Evolutionary conservation across 2,329 filamentous ascomycete species (phyloP).

Genomic region (Arthrobotrys conoides): DNA sequence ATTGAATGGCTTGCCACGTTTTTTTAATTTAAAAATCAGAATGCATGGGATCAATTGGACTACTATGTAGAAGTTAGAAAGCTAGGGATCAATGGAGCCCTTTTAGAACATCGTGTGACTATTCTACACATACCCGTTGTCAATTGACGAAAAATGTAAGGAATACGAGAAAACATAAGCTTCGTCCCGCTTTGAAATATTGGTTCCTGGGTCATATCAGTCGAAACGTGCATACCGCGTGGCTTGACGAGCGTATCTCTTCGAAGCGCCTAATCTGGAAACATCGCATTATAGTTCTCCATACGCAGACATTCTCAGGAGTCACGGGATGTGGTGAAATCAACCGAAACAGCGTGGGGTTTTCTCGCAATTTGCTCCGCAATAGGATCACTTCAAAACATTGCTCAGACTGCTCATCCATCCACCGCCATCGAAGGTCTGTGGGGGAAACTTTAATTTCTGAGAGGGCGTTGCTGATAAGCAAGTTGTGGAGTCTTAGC

Average conservation of each 20-base stretch:
- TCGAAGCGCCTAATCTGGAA: slow-evolving; percentile 19
- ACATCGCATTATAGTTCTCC: background rate
- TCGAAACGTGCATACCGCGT: slow-evolving; percentile 8
- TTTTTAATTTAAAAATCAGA: slow-evolving; percentile 14
- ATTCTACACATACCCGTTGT: background rate
- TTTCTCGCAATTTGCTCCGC: slow-evolving; percentile 5
- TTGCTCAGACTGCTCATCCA: slow-evolving; percentile 1
- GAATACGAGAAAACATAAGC: slow-evolving; percentile 12
- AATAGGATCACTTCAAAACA: slow-evolving; percentile 25
- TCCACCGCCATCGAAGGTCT: background rate
- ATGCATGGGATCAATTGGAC: background rate
- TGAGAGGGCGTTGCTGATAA: slow-evolving; percentile 23
- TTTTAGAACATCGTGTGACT: background rate
- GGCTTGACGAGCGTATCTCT: slow-evolving; percentile 19
- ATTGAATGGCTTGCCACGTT: slow-evolving; percentile 4
- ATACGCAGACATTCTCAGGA: background rate
- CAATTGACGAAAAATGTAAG: background rate
- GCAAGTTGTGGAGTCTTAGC: slow-evolving; percentile 21
- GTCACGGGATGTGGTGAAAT: slow-evolving; percentile 21
- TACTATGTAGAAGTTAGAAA: no score
- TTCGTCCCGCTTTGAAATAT: slow-evolving; percentile 11
- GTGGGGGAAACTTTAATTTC: slow-evolving; percentile 20
- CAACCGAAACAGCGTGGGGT: slow-evolving; percentile 44
- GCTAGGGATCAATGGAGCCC: background rate
- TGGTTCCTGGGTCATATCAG: slow-evolving; percentile 4